Evolutionary conservation across 352 stramenopile species (phyloP), one percentile per base, ranked within the genome.

Genomic region (Phytophthora citricola): DNA sequence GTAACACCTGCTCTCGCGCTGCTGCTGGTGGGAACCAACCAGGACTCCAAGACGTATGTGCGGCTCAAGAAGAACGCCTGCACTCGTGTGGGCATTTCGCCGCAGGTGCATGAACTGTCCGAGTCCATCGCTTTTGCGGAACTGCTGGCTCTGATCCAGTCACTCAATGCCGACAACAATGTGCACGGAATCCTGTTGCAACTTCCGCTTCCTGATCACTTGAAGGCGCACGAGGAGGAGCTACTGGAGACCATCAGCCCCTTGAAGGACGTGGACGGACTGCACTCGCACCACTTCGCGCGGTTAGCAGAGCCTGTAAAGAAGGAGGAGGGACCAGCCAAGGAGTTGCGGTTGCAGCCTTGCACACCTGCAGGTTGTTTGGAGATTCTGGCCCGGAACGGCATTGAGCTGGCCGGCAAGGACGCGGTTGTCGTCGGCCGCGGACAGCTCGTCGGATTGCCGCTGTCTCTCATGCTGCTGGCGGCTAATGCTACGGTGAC

Each of bases 21-120:
- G 2, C 85, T 99, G 38, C 84, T 99, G 31, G 95, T 99, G 5
- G 97, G 97, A 52, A 78, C 83, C 39, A 87, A 97, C 40, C 81
- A 79, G 22, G 96, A 99, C 76, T 98, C 93, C 17, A 92, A 91
- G 56, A 99, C 96, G 38, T 99, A 99, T 68, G 94, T 99, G 32
- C 91, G 95, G 4, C 98, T 98, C 85, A 99, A 99, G 77, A 98
- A 99, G 75, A 99, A 98, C 71, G 97, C 97, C 14, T 99, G 94
- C 75, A 91, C 75, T 20, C 94, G 98, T 59, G 87, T 97, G 22
- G 97, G 97, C 40, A 97, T 99, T 73, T 60, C 63, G 0, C 89
- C 89, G 10, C 90, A 98, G 63, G 79, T 95, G 45, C 63, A 90
- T 41, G 81, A 91, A 58, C 43, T 94, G 41, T 40, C 78, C 34